These are phyloP conservation scores for Castanea sativa DNA, from an alignment of 306 rosid genomes.

Conservation along the genomic window DNA sequence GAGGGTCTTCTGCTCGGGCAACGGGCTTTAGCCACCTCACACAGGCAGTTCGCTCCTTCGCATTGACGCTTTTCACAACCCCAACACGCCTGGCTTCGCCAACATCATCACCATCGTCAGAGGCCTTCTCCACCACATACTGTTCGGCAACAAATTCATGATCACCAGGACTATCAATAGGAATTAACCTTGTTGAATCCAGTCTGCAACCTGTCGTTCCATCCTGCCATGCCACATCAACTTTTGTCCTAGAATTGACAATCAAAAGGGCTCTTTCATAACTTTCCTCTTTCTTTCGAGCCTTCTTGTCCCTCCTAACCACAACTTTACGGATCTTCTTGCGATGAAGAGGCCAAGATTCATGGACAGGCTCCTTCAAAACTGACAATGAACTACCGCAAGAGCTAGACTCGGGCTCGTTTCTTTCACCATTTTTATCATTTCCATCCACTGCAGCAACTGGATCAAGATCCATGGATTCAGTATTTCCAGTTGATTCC, in stretches of 20 bases:
- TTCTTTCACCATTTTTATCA: slow-evolving; percentile 40
- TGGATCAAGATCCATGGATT: slow-evolving; percentile 65
- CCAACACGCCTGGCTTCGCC: slow-evolving; percentile 82
- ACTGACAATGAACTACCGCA: slow-evolving; percentile 60
- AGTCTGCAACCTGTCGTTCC: slow-evolving; percentile 54
- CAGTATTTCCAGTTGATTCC: slow-evolving; percentile 58
- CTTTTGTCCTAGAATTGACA: slow-evolving; percentile 71
- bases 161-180: slow-evolving; percentile 89
- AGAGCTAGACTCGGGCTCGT: slow-evolving; percentile 63
- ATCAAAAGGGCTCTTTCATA: slow-evolving; percentile 88
- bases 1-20: slow-evolving; percentile 76
- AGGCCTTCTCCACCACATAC: slow-evolving; percentile 90
- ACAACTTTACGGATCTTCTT: slow-evolving; percentile 90
- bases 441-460: slow-evolving; percentile 47
- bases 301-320: slow-evolving; percentile 83
- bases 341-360: slow-evolving; percentile 86
- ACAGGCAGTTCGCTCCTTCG: slow-evolving; percentile 92
- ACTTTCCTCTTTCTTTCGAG: slow-evolving; percentile 83
- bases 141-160: slow-evolving; percentile 98
- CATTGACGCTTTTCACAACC: slow-evolving; percentile 85
- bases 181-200: slow-evolving; percentile 70
- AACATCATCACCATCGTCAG: slow-evolving; percentile 66
- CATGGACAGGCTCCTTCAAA: slow-evolving; percentile 71
- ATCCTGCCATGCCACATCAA: slow-evolving; percentile 98
- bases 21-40: slow-evolving; percentile 88